phyloP scores from a whole-genome alignment of 106 monocot genomes.

The Dactylorhiza incarnata region DNA sequence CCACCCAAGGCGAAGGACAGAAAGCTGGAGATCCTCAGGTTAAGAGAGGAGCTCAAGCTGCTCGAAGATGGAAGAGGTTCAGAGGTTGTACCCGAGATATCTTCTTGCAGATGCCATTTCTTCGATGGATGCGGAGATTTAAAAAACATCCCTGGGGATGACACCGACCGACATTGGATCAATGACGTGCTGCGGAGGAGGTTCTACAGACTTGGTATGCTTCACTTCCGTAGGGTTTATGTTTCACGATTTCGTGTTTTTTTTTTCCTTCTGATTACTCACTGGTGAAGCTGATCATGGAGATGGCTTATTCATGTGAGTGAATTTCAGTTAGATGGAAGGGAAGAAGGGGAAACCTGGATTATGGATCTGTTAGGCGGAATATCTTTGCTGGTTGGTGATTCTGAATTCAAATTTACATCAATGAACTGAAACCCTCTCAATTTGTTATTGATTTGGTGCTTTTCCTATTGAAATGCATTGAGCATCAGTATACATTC shows the following conservation, averaged over 20 bases:
- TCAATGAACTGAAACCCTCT: neutral
- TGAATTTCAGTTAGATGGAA: slow-evolving; percentile 70
- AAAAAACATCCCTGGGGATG: slow-evolving; percentile 10
- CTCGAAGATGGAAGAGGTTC: slow-evolving; percentile 51
- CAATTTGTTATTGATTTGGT: neutral
- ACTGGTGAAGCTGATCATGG: neutral
- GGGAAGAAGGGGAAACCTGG: slow-evolving; percentile 49
- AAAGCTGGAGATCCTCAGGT: slow-evolving; percentile 66
- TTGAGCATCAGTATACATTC: neutral
- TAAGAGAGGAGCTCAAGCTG: slow-evolving; percentile 72
- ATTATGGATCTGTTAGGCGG: slow-evolving; percentile 31
- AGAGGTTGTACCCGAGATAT: slow-evolving; percentile 37
- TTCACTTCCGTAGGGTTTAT: neutral
- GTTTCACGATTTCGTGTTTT: too few species aligned
- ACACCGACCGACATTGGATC: slow-evolving; percentile 43
- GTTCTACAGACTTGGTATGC: slow-evolving; percentile 63
- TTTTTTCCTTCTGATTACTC: slow-evolving; percentile 1
- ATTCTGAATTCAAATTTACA: neutral
- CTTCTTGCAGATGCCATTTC: slow-evolving; percentile 83
- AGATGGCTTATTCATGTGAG: neutral
- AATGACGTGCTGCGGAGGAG: slow-evolving; percentile 80
- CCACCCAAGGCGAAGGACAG: slow-evolving; percentile 70
- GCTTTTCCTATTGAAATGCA: slow-evolving; percentile 6
- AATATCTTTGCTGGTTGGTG: slow-evolving; percentile 37
- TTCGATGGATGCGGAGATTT: slow-evolving; percentile 58